These are phyloP conservation scores for Coemansia sp. DNA, from an alignment of 192 early-diverging fungal genomes.

Conservation along the genomic window DNA sequence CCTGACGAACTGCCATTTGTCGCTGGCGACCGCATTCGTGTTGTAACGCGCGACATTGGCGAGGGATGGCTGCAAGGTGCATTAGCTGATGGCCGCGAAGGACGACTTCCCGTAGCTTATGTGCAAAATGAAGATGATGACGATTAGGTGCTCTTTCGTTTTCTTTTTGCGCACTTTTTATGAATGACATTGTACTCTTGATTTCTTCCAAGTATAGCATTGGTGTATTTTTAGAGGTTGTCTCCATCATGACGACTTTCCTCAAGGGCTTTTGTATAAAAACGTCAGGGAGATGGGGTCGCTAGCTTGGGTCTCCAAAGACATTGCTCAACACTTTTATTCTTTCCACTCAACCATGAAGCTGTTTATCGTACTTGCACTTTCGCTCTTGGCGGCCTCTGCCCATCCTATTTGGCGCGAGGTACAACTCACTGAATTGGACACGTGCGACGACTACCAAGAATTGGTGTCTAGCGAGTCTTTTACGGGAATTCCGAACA, in stretches of 20 bases:
- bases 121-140: conserved; percentile 14
- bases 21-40: conserved; percentile 29
- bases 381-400: not conserved
- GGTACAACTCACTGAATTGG: not conserved
- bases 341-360: not conserved
- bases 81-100: conserved; percentile 7
- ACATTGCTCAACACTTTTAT: not conserved
- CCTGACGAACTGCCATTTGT: conserved; percentile 29
- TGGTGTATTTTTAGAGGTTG: not conserved
- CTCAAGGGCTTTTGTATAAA: not conserved
- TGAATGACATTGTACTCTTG: not conserved
- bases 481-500: not conserved
- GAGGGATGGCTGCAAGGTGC: conserved; percentile 32
- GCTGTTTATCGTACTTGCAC: not conserved
- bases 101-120: conserved; percentile 32
- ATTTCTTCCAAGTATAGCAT: not conserved
- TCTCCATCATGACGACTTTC: not conserved
- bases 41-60: conserved; percentile 26
- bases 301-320: not conserved
- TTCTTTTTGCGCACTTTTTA: not conserved
- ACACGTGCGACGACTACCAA: not conserved
- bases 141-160: too few species aligned
- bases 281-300: not conserved
- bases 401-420: not conserved
- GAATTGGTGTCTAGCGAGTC: not conserved